Evolutionary conservation across 2,329 filamentous ascomycete genomes (phyloP).

Genomic region (Claviceps fusiformis): DNA sequence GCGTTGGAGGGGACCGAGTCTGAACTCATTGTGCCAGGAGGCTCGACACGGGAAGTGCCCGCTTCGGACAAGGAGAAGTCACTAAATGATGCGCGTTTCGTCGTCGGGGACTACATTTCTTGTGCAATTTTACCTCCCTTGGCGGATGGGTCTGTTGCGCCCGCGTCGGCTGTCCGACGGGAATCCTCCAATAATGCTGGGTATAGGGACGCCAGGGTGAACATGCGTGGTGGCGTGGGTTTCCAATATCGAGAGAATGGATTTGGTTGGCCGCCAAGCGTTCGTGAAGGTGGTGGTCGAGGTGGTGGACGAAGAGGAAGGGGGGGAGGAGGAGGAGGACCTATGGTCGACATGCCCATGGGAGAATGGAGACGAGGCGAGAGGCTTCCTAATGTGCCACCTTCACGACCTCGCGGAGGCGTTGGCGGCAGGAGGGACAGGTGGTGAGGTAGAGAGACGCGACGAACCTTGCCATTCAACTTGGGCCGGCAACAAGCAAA

Average conservation of each 20-base stretch:
- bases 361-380: constrained; percentile 59
- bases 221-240: constrained; percentile 13
- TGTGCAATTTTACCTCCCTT: constrained; percentile 69
- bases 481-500: not conserved
- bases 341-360: constrained; percentile 25
- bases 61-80: constrained; percentile 67
- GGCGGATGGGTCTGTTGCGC: constrained; percentile 59
- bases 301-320: constrained; percentile 26
- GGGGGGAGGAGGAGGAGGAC: constrained; percentile 13
- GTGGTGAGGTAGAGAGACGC: constrained; percentile 11
- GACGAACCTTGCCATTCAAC: not conserved
- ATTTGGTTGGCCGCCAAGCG: constrained; percentile 21
- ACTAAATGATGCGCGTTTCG: constrained; percentile 62
- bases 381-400: constrained; percentile 38
- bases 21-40: constrained; percentile 22
- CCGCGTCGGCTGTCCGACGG: constrained; percentile 30
- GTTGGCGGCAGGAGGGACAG: constrained; percentile 12
- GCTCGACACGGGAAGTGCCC: constrained; percentile 27
- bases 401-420: constrained; percentile 15
- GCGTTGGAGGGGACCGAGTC: constrained; percentile 29
- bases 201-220: constrained; percentile 9
- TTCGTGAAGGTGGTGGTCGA: constrained; percentile 20
- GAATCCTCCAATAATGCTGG: constrained; percentile 10
- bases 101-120: constrained; percentile 79
- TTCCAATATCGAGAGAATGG: constrained; percentile 15